Evolutionary conservation across 1,139 yeast species (phyloP), one percentile per base, ranked within the genome.

Genomic region (Suhomyces ambrosiae): DNA sequence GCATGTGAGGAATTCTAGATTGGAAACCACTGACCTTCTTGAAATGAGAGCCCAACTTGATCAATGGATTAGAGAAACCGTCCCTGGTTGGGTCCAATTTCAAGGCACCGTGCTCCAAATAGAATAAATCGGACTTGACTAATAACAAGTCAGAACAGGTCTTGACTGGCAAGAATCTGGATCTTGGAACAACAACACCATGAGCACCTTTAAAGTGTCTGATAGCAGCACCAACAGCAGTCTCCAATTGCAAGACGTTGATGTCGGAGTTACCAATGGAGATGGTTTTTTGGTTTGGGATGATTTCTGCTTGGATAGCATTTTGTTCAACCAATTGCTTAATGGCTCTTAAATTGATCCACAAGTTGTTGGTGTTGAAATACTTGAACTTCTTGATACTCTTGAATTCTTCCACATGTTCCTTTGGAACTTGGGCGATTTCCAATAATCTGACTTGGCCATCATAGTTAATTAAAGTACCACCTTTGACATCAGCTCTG

Each of bases 211-310:
- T 76, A 67, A 94, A 92, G 68, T 90, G 94, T 68, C 96, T 87
- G 61, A 92, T 92, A 38, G 98, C 97, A 28, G 98, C 98, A 74
- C 98, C 98, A 50, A 89, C 96, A 18, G 98, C 98, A 36, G 98
- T 92, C 74, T 92, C 98, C 60, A 92, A 80, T 72, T 92, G 98
- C 58, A 92, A 71, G 36, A 92, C 97, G 56, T 85, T 83, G 53
- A 86, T 76, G 47, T 89, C 96, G 37, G 76, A 71, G 48, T 80
- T 79, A 42, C 95, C 96, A 50, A 78, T 75, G 40, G 81, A 75
- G 60, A 92, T 83, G 37, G 94, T 71, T 72, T 92, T 92, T 57
- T 76, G 79, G 69, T 92, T 92, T 59, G 98, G 98, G 65, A 92
- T 92, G 61, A 92, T 92, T 70, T 92, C 98, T 70, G 87, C 80